Evolutionary conservation across 2,329 filamentous ascomycete genomes (phyloP), one percentile per base, ranked within the genome.

Genomic region (Decorospora gaudefroyi): DNA sequence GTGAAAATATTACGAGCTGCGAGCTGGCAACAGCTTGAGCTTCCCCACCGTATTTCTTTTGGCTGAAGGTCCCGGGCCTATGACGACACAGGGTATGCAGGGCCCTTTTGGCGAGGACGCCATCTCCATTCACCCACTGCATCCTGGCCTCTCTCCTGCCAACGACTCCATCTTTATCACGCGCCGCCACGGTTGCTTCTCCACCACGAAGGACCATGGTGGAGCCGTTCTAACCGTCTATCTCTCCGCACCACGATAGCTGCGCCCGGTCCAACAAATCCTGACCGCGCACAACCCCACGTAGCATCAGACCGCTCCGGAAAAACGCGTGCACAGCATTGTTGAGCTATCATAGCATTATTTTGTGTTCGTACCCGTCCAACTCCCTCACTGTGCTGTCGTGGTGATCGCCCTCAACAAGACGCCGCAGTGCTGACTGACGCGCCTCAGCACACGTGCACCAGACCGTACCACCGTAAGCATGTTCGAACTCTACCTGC

Each of bases 401-500:
- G 26, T 48, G 7, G 39, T 40, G 44, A 52, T 53, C 46, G 29
- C 30, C 28, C 36, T 35, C 51, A 50, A 51, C 45, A 40, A 46
- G 26, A 39, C 38, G 25, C 33, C 19, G 35, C 17, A n/a, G 36
- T 53, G 54, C 63, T 65, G 57, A 61, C 59, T 42, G 38, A 49
- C 39, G 27, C 33, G 13, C 29, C 18, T 33, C 29, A 43, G 16
- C 25, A 18, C 34, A 30, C 29, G 9, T 21, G 26, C 8, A 19
- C 3, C 36, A 33, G 34, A 27, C 12, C 40, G 15, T 9, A 23
- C 27, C 16, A n/a, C n/a, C n/a, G n/a, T n/a, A 10, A 43, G 42
- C 21, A 66, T 68, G 49, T 76, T 95, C 42, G 83, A 85, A 60
- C 72, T 90, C 42, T 86, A 95, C 61, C 79, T 95, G 51, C 72